These are phyloP conservation scores for Cladosporium cucumerinum DNA, from an alignment of 2,329 filamentous ascomycete species.

Conservation along the genomic window DNA sequence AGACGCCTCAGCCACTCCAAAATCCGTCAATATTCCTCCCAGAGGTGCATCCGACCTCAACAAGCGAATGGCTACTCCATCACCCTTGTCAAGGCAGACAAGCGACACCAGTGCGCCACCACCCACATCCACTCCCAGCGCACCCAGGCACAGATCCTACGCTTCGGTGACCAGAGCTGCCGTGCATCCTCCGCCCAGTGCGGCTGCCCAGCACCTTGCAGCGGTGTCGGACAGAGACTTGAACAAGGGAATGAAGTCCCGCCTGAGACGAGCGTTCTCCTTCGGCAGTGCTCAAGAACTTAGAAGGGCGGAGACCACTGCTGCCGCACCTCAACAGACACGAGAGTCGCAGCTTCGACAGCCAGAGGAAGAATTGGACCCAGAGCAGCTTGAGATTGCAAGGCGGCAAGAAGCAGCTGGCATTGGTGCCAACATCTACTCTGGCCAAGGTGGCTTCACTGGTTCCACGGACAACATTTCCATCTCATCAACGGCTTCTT, in stretches of 20 bases:
- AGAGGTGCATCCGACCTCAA: constrained; percentile 39
- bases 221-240: constrained; percentile 81
- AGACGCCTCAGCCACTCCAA: background rate
- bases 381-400: constrained; percentile 87
- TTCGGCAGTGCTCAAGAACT: constrained; percentile 95
- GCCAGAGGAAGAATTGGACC: constrained; percentile 52
- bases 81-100: constrained; percentile 47
- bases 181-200: constrained; percentile 46
- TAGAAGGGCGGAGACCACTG: constrained; percentile 65
- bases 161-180: constrained; percentile 31
- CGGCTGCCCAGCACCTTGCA: constrained; percentile 78
- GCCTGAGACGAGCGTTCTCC: constrained; percentile 86
- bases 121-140: constrained; percentile 18
- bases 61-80: constrained; percentile 44
- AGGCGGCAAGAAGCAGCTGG: constrained; percentile 88
- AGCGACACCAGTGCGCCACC: constrained; percentile 33
- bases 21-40: constrained; percentile 29
- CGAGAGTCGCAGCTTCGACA: constrained; percentile 30
- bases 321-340: constrained; percentile 25
- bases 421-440: constrained; percentile 90
- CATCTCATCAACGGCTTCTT: constrained; percentile 84
- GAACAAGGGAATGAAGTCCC: constrained; percentile 77
- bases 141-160: constrained; percentile 32
- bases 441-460: constrained; percentile 76
- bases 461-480: constrained; percentile 94